Base-by-base conservation (phyloP, 371 early-diverging fungal genomes). In the Mucor racemosus region DNA sequence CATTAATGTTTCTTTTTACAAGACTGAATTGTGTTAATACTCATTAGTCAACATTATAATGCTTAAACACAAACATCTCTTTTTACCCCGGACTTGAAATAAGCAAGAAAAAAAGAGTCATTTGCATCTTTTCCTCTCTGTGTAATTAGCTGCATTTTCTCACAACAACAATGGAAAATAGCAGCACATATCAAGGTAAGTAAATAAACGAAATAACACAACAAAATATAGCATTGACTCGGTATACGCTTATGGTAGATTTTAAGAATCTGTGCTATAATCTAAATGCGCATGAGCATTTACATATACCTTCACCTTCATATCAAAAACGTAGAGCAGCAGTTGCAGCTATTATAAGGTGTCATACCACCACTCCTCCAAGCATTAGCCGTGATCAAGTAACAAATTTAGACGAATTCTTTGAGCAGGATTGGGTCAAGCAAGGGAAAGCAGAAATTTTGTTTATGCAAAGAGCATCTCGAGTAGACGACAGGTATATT, bases 381-480 rank as follows among this genome's bases (percentile, higher is more conserved):
- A 38, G 41, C n/a, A 39, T 50, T 1, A 46, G 36, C 26, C 44
- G 14, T 14, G 13, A 19, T 35, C 26, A 57, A 38, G 64, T 72
- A 7, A 55, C 39, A 19, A 62, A 72, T 4, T 36, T 76, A 9
- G 42, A 74, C 9, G 74, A 74, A 3, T 82, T 76, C 35, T 71
- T 78, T n/a, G 67, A 71, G 0, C 71, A 76, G 60, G 62, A 66
- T 8, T 82, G 82, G 82, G 73, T 82, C 0, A 62, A 44, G 31
- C 38, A 66, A 9, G 78, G 86, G 9, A 61, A 74, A 15, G 81
- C 86, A 4, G 91, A 92, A 72, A 69, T 92, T 8, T 75, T 92
- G 15, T 90, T 84, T 65, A 88, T 91, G 70, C 80, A 84, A 61
- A 75, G 92, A 44, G 88, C 90, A 0, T 82, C 85, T 42, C 78